A percentile compares a stretch with the other conserved stretches of the same genome.
phyloP scores from a whole-genome alignment of 495 filamentous ascomycete species.

The Aspergillus haitiensis region DNA sequence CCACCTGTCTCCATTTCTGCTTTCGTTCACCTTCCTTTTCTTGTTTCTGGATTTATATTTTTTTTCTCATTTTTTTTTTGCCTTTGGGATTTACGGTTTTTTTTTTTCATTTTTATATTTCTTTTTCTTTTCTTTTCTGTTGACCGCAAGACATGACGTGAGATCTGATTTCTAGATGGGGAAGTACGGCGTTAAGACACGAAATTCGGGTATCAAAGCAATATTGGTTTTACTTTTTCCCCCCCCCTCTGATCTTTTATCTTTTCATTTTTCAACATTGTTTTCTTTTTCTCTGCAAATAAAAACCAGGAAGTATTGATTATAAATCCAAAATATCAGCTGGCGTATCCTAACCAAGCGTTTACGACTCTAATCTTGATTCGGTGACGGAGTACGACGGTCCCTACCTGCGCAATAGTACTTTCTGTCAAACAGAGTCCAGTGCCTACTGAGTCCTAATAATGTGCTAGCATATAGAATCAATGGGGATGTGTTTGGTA shows the following conservation, averaged over 20 bases:
- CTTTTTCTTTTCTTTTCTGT: constrained; percentile 13
- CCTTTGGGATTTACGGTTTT: constrained; percentile 4
- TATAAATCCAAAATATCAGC: background rate
- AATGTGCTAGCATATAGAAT: no score
- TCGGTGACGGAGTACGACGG: no score
- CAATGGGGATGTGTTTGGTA: no score
- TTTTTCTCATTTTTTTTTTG: constrained; percentile 16
- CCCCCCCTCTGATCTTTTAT: constrained; percentile 3
- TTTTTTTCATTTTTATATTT: constrained; percentile 5
- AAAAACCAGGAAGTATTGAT: background rate
- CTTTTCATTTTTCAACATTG: background rate
- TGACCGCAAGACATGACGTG: constrained; percentile 32
- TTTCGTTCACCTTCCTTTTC: background rate
- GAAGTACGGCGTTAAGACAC: constrained; percentile 41
- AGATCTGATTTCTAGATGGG: constrained; percentile 35
- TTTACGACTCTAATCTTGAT: no score
- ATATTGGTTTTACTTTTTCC: constrained; percentile 9
- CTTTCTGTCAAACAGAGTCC: no score
- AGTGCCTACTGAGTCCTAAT: no score
- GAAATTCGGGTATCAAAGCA: constrained; percentile 19
- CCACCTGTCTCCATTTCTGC: background rate
- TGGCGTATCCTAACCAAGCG: no score
- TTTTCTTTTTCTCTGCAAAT: background rate
- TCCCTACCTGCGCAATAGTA: no score
- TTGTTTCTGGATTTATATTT: constrained; percentile 12